Percentiles rank a stretch among this genome's conserved stretches.
Conservation (phyloP, 352 stramenopile genomes). For the Phytophthora vignae region DNA sequence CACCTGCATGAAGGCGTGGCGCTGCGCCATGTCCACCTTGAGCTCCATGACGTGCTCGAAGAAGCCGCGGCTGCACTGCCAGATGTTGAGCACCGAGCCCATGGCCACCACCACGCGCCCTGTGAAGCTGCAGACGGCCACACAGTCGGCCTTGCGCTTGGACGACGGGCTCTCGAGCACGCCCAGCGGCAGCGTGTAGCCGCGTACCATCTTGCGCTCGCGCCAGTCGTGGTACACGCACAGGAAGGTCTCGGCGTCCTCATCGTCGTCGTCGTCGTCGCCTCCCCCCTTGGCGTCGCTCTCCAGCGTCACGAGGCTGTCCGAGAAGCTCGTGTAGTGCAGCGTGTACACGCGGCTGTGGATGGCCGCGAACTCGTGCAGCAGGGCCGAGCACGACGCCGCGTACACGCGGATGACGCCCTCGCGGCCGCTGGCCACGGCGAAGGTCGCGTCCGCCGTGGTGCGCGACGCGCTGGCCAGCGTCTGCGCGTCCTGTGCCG, state of each 20-base stretch:
- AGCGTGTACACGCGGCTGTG: slow-evolving; percentile 73
- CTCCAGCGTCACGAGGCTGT: slow-evolving; percentile 88
- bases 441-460: slow-evolving; percentile 77
- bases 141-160: slow-evolving; percentile 64
- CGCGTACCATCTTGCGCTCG: slow-evolving; percentile 78
- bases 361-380: slow-evolving; percentile 87
- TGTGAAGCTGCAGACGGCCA: slow-evolving; percentile 87
- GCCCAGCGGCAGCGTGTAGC: slow-evolving; percentile 85
- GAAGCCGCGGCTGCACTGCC: slow-evolving; percentile 86
- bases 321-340: slow-evolving; percentile 89
- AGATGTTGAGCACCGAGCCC: slow-evolving; percentile 83
- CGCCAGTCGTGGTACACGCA: slow-evolving; percentile 92
- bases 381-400: slow-evolving; percentile 71
- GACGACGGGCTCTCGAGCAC: slow-evolving; percentile 67
- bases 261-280: slow-evolving; percentile 23
- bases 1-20: slow-evolving; percentile 74
- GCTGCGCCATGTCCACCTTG: slow-evolving; percentile 80
- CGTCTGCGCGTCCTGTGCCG: slow-evolving; percentile 47
- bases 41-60: slow-evolving; percentile 92
- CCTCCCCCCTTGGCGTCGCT: slow-evolving; percentile 42
- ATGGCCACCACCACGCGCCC: slow-evolving; percentile 81
- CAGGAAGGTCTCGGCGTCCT: slow-evolving; percentile 80
- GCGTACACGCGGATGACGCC: slow-evolving; percentile 86
- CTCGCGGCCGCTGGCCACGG: slow-evolving; percentile 63
- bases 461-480: slow-evolving; percentile 69